Evolutionary conservation across 2,329 filamentous ascomycete species (phyloP), one percentile per base, ranked within the genome.

Genomic region (Pseudogymnoascus sp.): DNA sequence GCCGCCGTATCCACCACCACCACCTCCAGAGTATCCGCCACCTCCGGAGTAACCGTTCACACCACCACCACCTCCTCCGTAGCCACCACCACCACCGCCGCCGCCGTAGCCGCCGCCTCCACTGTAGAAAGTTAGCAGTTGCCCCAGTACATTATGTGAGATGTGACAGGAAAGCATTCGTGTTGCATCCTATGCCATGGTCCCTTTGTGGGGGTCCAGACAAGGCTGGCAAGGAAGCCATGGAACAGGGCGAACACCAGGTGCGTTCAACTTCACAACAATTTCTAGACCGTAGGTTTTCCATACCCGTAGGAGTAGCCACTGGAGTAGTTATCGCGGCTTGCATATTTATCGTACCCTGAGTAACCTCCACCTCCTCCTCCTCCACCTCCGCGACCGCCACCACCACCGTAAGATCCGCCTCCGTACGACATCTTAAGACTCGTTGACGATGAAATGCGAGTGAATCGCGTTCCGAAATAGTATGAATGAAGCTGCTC

Each of bases 381-480:
- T 63, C 74, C 74, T 68, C 74, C 72, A 61, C 75, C 75, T 66
- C 77, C 74, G 63, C 77, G 75, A 67, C 81, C 78, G 67, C 80
- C 79, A 67, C 81, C 78, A 67, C 80, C 79, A 66, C 79, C 82
- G 69, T 84, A 75, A 68, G 71, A 71, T 65, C 78, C 82, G 69
- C 85, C 82, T 72, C 84, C 82, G 84, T 90, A 89, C 78, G 88
- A 90, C 88, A 90, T 91, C 74, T 72, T 83, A 35, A 33, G 35
- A 35, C 21, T 31, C 23, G 40, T 61, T 52, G 60, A 31, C 33
- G 28, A 38, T 37, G 37, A 38, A 59, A 60, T 37, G 28, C 38
- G 59, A 60, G 59, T 43, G 33, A 60, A 41, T 60, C 59, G 33
- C n/a, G 61, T 59, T 60, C 18, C 35, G 23, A 49, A 40, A 41